Evolutionary conservation across 2,329 filamentous ascomycete species (phyloP).

Genomic region (Colletotrichum nymphaeae): DNA sequence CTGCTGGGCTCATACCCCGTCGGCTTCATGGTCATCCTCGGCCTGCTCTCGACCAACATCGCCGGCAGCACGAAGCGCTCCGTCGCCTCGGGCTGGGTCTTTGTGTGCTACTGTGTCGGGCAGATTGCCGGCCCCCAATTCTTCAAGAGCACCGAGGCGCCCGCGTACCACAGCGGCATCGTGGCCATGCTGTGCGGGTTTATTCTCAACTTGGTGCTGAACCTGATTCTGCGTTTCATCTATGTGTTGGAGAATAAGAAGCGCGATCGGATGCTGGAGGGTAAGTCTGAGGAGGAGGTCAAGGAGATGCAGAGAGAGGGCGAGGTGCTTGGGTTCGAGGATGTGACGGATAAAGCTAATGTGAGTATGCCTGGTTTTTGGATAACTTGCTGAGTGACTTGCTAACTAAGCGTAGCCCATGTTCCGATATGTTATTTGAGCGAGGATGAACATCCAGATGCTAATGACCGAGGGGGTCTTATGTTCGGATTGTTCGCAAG

Average conservation of each 20-base stretch:
- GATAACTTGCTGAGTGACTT: neutral
- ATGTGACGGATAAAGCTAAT: constrained; percentile 51
- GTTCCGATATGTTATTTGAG: constrained; percentile 33
- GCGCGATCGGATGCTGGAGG: constrained; percentile 20
- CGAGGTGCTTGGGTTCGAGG: constrained; percentile 46
- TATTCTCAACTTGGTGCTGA: constrained; percentile 23
- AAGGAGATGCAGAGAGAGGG: constrained; percentile 29
- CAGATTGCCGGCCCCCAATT: constrained; percentile 46
- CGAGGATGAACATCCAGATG: neutral
- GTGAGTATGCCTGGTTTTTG: neutral
- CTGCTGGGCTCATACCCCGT: constrained; percentile 28
- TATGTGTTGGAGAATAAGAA: constrained; percentile 26
- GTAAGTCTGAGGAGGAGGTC: constrained; percentile 26
- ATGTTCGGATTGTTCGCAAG: neutral
- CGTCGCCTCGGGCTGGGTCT: constrained; percentile 44
- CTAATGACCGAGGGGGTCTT: neutral
- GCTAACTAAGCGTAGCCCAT: constrained; percentile 3
- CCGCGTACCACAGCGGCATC: constrained; percentile 29
- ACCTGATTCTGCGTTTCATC: constrained; percentile 19
- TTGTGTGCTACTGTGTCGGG: constrained; percentile 44
- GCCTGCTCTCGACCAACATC: constrained; percentile 42
- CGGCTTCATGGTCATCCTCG: constrained; percentile 32
- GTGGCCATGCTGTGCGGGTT: constrained; percentile 29
- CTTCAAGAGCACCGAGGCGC: constrained; percentile 40
- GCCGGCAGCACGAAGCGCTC: constrained; percentile 44